Conservation (phyloP, 306 rosid genomes). For the Sophora flavescens region DNA sequence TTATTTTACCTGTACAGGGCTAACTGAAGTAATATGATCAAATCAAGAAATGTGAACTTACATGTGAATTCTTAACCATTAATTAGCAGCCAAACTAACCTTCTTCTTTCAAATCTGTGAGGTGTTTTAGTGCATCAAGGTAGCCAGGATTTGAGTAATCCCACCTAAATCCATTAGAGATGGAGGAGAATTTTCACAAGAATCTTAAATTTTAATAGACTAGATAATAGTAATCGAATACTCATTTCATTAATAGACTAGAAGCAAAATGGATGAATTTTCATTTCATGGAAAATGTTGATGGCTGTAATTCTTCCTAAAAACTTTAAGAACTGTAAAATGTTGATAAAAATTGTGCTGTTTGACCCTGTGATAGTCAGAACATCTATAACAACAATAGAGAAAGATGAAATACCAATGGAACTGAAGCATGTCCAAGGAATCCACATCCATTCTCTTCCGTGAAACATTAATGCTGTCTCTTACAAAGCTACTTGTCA, state of each 20-base stretch:
- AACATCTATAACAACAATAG: conserved; percentile 4
- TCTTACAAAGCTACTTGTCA: conserved; percentile 87
- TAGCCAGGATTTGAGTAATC: conserved; percentile 88
- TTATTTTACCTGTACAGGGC: conserved; percentile 80
- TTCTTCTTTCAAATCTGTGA: conserved; percentile 87
- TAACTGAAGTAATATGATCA: conserved; percentile 51
- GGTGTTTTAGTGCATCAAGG: conserved; percentile 94
- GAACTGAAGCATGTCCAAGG: conserved; percentile 99
- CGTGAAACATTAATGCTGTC: conserved; percentile 84
- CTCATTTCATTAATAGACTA: conserved; percentile 17
- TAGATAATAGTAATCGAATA: conserved; percentile 18
- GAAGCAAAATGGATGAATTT: conserved; percentile 33
- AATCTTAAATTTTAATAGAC: not conserved
- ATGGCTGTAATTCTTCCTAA: not conserved
- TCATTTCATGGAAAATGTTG: conserved; percentile 33
- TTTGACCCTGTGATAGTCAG: conserved; percentile 2
- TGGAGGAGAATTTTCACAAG: conserved; percentile 31
- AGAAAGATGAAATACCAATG: conserved; percentile 72
- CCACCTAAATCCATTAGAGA: conserved; percentile 77
- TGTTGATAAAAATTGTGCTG: conserved; percentile 6
- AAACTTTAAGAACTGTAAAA: conserved; percentile 36
- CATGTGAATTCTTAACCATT: not conserved
- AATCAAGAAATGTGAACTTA: conserved; percentile 43
- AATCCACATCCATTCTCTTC: conserved; percentile 94
- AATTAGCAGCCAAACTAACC: conserved; percentile 57